Evolutionary conservation across 2,329 filamentous ascomycete species (phyloP).

Genomic region (Grosmannia serpens): DNA sequence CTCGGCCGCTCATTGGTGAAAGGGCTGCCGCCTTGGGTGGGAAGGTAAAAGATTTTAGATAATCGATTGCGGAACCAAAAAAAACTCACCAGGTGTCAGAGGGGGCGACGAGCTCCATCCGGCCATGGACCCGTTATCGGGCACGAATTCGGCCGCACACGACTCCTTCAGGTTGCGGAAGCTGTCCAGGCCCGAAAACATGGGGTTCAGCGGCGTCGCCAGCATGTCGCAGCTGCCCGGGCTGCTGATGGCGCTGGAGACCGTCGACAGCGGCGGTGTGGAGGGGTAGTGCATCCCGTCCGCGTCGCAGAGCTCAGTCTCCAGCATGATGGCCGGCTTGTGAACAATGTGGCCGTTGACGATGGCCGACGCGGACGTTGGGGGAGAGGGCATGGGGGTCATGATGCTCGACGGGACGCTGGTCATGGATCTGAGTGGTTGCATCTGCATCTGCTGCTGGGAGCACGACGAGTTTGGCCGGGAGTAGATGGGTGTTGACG

Average conservation of each 20-base stretch:
- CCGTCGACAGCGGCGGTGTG: constrained; percentile 70
- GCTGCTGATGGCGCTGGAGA: constrained; percentile 77
- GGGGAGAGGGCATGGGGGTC: constrained; percentile 3
- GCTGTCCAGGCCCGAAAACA: constrained; percentile 61
- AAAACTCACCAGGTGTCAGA: constrained; percentile 74
- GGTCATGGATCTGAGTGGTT: constrained; percentile 38
- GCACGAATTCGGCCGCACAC: constrained; percentile 57
- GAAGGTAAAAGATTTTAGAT: neutral
- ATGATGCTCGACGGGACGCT: constrained; percentile 24
- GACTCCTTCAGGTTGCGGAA: constrained; percentile 58
- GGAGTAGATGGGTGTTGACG: constrained; percentile 52
- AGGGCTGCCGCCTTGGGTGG: neutral
- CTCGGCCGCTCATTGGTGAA: neutral
- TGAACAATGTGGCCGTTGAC: constrained; percentile 64
- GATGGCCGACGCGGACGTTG: constrained; percentile 28
- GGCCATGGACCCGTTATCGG: constrained; percentile 59
- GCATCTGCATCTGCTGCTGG: constrained; percentile 28
- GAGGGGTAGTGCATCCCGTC: constrained; percentile 63
- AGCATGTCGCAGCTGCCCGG: constrained; percentile 67
- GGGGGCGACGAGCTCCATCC: constrained; percentile 78
- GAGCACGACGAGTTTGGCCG: constrained; percentile 55
- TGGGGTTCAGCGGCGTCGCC: constrained; percentile 71
- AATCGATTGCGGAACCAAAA: constrained; percentile 16
- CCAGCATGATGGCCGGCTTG: constrained; percentile 68
- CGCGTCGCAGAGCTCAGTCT: constrained; percentile 58